These are phyloP conservation scores for Lachnellula occidentalis DNA, from an alignment of 2,329 filamentous ascomycete genomes.

Conservation along the genomic window DNA sequence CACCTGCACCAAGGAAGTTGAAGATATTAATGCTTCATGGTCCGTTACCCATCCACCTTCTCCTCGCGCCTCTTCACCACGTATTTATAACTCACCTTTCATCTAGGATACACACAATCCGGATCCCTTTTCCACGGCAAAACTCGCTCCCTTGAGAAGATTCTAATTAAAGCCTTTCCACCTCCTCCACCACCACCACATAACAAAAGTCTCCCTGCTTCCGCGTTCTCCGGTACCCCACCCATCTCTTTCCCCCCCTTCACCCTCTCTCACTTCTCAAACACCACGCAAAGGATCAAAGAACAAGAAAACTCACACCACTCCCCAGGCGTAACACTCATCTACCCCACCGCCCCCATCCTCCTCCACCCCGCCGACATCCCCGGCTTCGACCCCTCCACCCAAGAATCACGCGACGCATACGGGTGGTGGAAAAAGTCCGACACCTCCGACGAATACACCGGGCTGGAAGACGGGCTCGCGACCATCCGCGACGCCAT, in stretches of 20 bases:
- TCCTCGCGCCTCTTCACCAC: background rate
- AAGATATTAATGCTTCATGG: conserved; percentile 77
- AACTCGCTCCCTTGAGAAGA: conserved; percentile 80
- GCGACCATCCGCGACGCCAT: conserved; percentile 56
- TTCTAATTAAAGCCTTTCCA: conserved; percentile 68
- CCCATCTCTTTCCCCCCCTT: conserved; percentile 39
- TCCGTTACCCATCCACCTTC: conserved; percentile 29
- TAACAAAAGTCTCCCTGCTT: conserved; percentile 28
- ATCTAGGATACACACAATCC: conserved; percentile 79
- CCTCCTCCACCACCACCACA: background rate
- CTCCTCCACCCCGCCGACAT: conserved; percentile 60
- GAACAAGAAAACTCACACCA: conserved; percentile 31
- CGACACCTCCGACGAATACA: conserved; percentile 59
- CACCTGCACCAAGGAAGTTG: conserved; percentile 29
- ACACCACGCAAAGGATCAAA: too few relatives aligned
- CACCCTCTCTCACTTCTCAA: conserved; percentile 42
- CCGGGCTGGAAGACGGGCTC: conserved; percentile 65
- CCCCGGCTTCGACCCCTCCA: conserved; percentile 51
- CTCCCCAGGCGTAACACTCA: conserved; percentile 40
- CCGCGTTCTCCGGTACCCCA: conserved; percentile 45
- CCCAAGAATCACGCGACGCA: conserved; percentile 54
- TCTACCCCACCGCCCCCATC: conserved; percentile 66
- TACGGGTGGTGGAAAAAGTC: conserved; percentile 82
- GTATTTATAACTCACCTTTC: background rate
- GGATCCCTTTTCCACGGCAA: conserved; percentile 81